Percentiles rank a stretch among this genome's conserved stretches.
phyloP scores from a whole-genome alignment of 768 basidiomycete genomes.

The Tricholoma hemisulphureum region DNA sequence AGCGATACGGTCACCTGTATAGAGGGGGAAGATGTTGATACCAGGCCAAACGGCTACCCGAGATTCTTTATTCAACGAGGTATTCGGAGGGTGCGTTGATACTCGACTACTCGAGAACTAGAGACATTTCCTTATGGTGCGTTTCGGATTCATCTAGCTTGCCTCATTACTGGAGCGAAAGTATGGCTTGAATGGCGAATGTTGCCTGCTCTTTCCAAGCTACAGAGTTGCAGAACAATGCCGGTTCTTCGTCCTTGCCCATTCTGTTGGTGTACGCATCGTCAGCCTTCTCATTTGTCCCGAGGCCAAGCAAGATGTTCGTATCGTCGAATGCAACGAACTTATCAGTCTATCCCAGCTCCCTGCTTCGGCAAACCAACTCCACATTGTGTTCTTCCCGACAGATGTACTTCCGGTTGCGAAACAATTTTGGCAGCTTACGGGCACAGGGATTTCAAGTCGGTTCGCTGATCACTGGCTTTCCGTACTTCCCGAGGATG shows the following conservation, averaged over 20 bases:
- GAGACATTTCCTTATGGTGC: too few relatives aligned
- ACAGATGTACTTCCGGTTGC: constrained; percentile 58
- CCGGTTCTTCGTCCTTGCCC: constrained; percentile 63
- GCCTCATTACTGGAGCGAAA: constrained; percentile 72
- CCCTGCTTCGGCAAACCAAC: constrained; percentile 46
- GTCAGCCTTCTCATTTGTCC: constrained; percentile 73
- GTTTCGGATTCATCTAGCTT: constrained; percentile 65
- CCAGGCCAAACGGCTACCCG: constrained; percentile 89
- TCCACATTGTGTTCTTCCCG: constrained; percentile 84
- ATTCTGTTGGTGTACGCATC: constrained; percentile 53
- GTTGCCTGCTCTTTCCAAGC: constrained; percentile 77
- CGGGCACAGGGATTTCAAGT: constrained; percentile 86
- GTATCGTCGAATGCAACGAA: too few relatives aligned
- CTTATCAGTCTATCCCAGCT: too few relatives aligned
- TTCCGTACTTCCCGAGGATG: constrained; percentile 60
- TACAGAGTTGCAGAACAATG: constrained; percentile 72
- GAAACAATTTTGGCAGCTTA: constrained; percentile 96
- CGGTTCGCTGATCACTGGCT: constrained; percentile 86
- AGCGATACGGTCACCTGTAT: constrained; percentile 91
- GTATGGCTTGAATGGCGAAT: constrained; percentile 70
- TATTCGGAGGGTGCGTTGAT: constrained; percentile 67
- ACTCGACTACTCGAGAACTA: neutral
- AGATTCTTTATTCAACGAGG: constrained; percentile 89
- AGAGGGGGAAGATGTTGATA: constrained; percentile 73
- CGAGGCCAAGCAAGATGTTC: constrained; percentile 40